Evolutionary conservation across 331 rosid genomes (phyloP), one percentile per base, ranked within the genome.

Genomic region (Spiraea crenata): DNA sequence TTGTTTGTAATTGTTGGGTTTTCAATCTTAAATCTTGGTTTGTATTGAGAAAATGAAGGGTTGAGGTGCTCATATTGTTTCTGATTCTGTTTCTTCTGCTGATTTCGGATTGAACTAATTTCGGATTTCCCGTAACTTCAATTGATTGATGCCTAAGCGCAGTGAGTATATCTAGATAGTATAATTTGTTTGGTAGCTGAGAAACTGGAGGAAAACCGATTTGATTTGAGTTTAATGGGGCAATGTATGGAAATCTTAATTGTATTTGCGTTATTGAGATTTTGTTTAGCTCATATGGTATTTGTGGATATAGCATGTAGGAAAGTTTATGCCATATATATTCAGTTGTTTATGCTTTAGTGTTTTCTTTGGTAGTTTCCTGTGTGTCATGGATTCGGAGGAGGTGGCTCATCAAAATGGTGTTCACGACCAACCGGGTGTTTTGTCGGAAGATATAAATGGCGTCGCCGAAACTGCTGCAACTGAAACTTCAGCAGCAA

Each of bases 301-400:
- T 47, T 65, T 47, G 4, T 60, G 1, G 47, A 7, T 31, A 1
- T 57, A 57, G 42, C 58, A 52, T 52, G 31, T 17, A 44, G 67
- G 48, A n/a, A 62, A 34, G 34, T 17, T 15, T 57, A 34, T 48
- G 59, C 5, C 11, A 0, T 4, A 35, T 49, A 49, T 15, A 15
- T 44, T 7, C 25, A 16, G 71, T 38, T 50, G 72, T 20, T 65
- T 34, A 65, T 48, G n/a, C 31, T 7, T 45, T 46, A 51, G n/a
- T 31, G 72, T 75, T 39, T 54, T 7, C 10, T 65, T 50, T 81
- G 82, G 80, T 72, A 86, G 96, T 78, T 75, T 71, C 64, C 63
- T 69, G 69, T 74, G 83, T 69, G 77, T 67, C 78, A 92, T 95
- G 98, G 98, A 89, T 85, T 79, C 84, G 2, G 84, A 55, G 67